These are phyloP conservation scores for Kodamaea jinghongensis DNA, from an alignment of 805 yeast genomes.

Conservation along the genomic window DNA sequence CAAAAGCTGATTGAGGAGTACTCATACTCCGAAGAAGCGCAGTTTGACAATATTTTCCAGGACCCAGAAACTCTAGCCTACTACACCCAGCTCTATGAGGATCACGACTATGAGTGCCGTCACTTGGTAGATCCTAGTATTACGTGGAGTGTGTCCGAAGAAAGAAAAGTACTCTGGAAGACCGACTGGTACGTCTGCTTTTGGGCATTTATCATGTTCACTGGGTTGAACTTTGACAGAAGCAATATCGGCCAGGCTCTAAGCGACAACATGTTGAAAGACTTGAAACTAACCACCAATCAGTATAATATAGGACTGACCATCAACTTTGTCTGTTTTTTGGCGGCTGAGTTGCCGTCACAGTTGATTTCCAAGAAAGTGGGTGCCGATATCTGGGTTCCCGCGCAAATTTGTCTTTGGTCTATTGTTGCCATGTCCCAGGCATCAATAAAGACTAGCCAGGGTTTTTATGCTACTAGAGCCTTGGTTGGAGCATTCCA, in stretches of 20 bases:
- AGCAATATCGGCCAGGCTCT: constrained; percentile 24
- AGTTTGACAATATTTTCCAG: constrained; percentile 9
- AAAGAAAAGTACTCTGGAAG: constrained; percentile 18
- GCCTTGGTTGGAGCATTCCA: constrained; percentile 23
- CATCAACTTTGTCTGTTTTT: constrained; percentile 19
- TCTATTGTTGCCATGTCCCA: constrained; percentile 22
- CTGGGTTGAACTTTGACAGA: constrained; percentile 23
- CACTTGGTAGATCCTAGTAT: constrained; percentile 55
- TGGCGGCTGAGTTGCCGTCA: constrained; percentile 25
- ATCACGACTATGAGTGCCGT: constrained; percentile 52
- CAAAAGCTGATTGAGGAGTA: too few species aligned
- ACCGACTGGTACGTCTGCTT: constrained; percentile 22
- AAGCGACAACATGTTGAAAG: constrained; percentile 21
- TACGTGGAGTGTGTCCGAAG: constrained; percentile 26
- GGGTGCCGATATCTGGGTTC: constrained; percentile 27
- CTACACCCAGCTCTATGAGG: constrained; percentile 46
- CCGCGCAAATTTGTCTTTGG: constrained; percentile 24
- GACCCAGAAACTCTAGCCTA: constrained; percentile 48
- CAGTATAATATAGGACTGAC: constrained; percentile 24
- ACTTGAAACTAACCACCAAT: constrained; percentile 21
- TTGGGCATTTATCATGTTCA: constrained; percentile 21
- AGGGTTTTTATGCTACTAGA: constrained; percentile 21
- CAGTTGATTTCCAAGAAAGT: constrained; percentile 24
- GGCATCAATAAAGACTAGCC: constrained; percentile 15
- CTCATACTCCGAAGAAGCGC: too few species aligned